These are phyloP conservation scores for Cercospora beticola DNA, from an alignment of 2,329 filamentous ascomycete species.

Conservation along the genomic window DNA sequence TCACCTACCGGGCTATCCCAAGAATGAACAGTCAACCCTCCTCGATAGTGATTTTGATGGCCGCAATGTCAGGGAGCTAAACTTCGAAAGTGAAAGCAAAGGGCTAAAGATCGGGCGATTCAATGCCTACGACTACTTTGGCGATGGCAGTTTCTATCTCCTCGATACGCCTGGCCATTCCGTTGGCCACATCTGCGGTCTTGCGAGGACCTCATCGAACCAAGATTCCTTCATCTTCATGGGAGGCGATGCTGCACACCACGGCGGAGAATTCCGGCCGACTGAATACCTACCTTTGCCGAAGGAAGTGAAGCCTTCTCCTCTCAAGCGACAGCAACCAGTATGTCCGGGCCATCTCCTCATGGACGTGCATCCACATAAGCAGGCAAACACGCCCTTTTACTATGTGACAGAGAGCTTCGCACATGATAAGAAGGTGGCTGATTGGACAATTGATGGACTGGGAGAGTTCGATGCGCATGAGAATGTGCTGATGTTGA, in stretches of 20 bases:
- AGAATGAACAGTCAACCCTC: slow-evolving; percentile 41
- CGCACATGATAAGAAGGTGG: slow-evolving; percentile 39
- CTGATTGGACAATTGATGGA: slow-evolving; percentile 36
- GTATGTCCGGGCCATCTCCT: slow-evolving; percentile 47
- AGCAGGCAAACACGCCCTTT: slow-evolving; percentile 38
- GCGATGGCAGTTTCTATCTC: slow-evolving; percentile 58
- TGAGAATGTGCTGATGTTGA: slow-evolving; percentile 35
- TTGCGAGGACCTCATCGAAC: slow-evolving; percentile 45
- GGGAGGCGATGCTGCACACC: slow-evolving; percentile 49
- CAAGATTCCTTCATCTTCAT: slow-evolving; percentile 51
- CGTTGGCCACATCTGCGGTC: slow-evolving; percentile 51
- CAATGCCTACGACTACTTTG: slow-evolving; percentile 54
- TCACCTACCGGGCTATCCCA: slow-evolving; percentile 49
- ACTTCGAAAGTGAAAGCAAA: slow-evolving; percentile 38
- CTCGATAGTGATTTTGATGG: slow-evolving; percentile 44
- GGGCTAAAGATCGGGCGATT: slow-evolving; percentile 48
- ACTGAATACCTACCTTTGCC: slow-evolving; percentile 45
- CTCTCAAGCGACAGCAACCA: slow-evolving; percentile 23
- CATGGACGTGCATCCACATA: slow-evolving; percentile 41
- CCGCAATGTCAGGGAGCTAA: slow-evolving; percentile 41
- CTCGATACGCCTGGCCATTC: slow-evolving; percentile 56
- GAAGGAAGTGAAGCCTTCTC: slow-evolving; percentile 30
- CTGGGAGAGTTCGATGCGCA: slow-evolving; percentile 38
- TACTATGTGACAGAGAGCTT: slow-evolving; percentile 39
- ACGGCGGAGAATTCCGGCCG: slow-evolving; percentile 43